Base-by-base conservation (phyloP, 2,329 filamentous ascomycete species). In the Colletotrichum echinochloae region DNA sequence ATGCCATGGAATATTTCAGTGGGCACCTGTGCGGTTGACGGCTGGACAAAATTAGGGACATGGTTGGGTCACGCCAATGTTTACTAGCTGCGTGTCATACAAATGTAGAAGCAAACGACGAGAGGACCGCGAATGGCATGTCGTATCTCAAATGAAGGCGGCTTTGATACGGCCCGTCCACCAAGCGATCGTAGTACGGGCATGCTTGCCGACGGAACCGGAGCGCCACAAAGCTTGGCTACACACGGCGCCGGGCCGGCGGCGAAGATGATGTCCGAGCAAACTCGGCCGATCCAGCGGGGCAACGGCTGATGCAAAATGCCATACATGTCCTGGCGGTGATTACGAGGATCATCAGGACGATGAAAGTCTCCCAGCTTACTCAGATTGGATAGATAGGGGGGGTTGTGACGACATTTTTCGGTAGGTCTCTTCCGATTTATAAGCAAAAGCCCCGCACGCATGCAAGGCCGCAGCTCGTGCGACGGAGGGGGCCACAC, bases 371-470 rank as follows among this genome's bases (percentile, higher is more conserved):
- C 9, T 37, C 6, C 20, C 2, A 28, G 56, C 57, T 35, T 46
- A 60, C 39, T 48, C 20, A 60, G 46, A 7, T n/a, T 39, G 23
- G 9, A 57, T 16, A 9, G 41, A 33, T 37, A 39, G 35, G 35
- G 12, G 35, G 14, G 11, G 20, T 49, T 33, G 60, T 63, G 65
- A 64, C 60, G 65, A 62, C 60, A 64, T 46, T 11, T 35, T 46
- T 16, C 28, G 12, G 52, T 5, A 26, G 28, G 20, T 8, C 37
- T 23, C 37, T 26, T 6, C 26, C 62, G 69, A 71, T 71, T 68
- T 63, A 59, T 71, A 71, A 71, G 69, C 69, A 68, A 20, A n/a
- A 46, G 41, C 51, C 65, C 64, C 51, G 41, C 56, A 52, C 33
- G 5, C 28, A 18, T n/a, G 44, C 44, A 23, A n/a, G 12, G n/a